Conservation (phyloP, 1,284 basidiomycete genomes). For the Ustilago xerochloae region DNA sequence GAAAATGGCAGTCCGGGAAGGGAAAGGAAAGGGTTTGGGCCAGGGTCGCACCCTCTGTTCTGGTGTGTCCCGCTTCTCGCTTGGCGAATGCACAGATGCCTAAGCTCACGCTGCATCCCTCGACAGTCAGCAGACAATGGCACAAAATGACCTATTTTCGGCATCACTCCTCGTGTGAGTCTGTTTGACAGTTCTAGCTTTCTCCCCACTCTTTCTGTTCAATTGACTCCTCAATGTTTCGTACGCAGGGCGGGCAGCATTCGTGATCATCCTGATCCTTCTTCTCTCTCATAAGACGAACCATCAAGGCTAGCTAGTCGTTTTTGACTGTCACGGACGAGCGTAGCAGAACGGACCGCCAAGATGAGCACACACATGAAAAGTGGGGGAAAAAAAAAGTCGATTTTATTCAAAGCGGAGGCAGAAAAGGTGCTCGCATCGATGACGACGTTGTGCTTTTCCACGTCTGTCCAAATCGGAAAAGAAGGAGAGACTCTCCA, state of each 20-base stretch:
- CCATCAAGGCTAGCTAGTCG: background rate
- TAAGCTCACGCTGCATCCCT: background rate
- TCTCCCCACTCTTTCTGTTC: too few relatives aligned
- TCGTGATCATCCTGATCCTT: too few relatives aligned
- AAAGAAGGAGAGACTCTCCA: background rate
- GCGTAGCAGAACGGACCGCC: too few relatives aligned
- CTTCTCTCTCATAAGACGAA: too few relatives aligned
- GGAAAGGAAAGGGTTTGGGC: background rate
- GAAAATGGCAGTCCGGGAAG: background rate
- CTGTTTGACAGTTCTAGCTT: too few relatives aligned
- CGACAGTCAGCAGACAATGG: background rate
- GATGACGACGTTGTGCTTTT: slow-evolving; percentile 6
- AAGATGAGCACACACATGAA: too few relatives aligned
- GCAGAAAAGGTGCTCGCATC: background rate
- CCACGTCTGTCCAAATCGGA: background rate
- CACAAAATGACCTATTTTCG: background rate
- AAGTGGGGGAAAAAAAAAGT: background rate
- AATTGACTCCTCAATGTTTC: too few relatives aligned
- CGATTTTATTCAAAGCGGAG: background rate
- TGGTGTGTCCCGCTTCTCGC: background rate
- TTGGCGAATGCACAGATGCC: background rate
- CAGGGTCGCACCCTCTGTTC: slow-evolving; percentile 4
- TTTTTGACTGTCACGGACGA: too few relatives aligned
- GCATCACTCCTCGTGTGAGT: background rate
- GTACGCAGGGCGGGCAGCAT: too few relatives aligned